phyloP scores from a whole-genome alignment of 345 rosid genomes.

The Populus simonii region DNA sequence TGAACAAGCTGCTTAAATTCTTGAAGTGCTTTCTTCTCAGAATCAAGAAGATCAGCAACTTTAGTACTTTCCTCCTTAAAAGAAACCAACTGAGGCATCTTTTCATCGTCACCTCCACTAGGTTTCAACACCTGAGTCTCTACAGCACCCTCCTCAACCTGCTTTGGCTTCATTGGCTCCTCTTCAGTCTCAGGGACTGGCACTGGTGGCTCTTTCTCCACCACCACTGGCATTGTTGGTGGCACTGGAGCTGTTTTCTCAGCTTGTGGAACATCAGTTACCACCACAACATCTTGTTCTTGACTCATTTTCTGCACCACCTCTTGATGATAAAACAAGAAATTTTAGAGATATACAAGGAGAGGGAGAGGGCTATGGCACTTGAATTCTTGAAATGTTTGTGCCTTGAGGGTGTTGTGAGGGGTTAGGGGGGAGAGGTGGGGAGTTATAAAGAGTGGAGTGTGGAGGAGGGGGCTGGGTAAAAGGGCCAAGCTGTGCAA shows the following conservation, averaged over 20 bases:
- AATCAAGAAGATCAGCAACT: constrained; percentile 26
- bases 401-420: background rate
- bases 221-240: background rate
- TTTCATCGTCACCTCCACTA: constrained; percentile 13
- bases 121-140: constrained; percentile 1
- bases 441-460: constrained; percentile 1
- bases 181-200: constrained; percentile 15
- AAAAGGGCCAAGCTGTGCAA: background rate
- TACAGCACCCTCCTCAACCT: constrained; percentile 4
- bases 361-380: background rate
- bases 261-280: constrained; percentile 12
- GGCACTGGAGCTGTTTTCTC: background rate
- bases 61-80: constrained; percentile 31
- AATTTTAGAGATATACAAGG: background rate
- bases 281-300: background rate
- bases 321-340: background rate
- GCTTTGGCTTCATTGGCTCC: constrained; percentile 6
- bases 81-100: constrained; percentile 9
- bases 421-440: background rate
- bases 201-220: constrained; percentile 10
- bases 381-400: background rate
- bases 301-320: constrained; percentile 2
- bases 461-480: background rate
- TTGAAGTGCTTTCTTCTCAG: constrained; percentile 29
- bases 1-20: constrained; percentile 29